phyloP scores from a whole-genome alignment of 2,329 filamentous ascomycete genomes.

The Fusarium miscanthi region DNA sequence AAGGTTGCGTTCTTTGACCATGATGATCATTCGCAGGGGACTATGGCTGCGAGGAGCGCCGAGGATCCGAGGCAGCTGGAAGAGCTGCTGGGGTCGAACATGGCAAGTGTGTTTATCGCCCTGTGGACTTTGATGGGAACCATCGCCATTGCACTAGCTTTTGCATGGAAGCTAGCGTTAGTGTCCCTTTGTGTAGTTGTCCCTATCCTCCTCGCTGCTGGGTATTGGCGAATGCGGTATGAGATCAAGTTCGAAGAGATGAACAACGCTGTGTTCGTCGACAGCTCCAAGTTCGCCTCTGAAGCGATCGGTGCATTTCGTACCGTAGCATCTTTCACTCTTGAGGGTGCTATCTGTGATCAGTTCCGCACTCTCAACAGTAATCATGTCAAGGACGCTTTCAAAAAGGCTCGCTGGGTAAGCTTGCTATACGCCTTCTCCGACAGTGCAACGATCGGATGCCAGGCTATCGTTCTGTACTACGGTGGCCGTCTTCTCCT shows the following conservation, averaged over 20 bases:
- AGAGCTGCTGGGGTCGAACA: slow-evolving; percentile 70
- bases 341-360: slow-evolving; percentile 72
- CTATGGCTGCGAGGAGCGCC: slow-evolving; percentile 66
- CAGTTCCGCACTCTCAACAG: slow-evolving; percentile 70
- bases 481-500: slow-evolving; percentile 71
- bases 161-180: slow-evolving; percentile 80
- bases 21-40: slow-evolving; percentile 68
- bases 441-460: slow-evolving; percentile 71
- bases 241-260: slow-evolving; percentile 75
- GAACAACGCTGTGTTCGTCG: slow-evolving; percentile 75
- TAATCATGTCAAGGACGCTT: slow-evolving; percentile 68
- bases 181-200: slow-evolving; percentile 71
- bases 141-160: slow-evolving; percentile 73
- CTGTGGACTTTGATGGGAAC: slow-evolving; percentile 73
- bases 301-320: slow-evolving; percentile 80
- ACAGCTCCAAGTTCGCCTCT: slow-evolving; percentile 78
- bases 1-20: slow-evolving; percentile 69
- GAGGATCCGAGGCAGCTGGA: slow-evolving; percentile 69
- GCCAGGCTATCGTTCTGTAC: slow-evolving; percentile 73
- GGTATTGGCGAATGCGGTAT: slow-evolving; percentile 64
- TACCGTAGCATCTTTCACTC: slow-evolving; percentile 75
- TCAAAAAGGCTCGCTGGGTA: slow-evolving; percentile 68
- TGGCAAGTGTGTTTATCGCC: slow-evolving; percentile 71
- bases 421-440: slow-evolving; percentile 75
- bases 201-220: slow-evolving; percentile 60